Evolutionary conservation across 208 protist genomes (phyloP), one percentile per base, ranked within the genome.

Genomic region (Herpetomonas tarakana): DNA sequence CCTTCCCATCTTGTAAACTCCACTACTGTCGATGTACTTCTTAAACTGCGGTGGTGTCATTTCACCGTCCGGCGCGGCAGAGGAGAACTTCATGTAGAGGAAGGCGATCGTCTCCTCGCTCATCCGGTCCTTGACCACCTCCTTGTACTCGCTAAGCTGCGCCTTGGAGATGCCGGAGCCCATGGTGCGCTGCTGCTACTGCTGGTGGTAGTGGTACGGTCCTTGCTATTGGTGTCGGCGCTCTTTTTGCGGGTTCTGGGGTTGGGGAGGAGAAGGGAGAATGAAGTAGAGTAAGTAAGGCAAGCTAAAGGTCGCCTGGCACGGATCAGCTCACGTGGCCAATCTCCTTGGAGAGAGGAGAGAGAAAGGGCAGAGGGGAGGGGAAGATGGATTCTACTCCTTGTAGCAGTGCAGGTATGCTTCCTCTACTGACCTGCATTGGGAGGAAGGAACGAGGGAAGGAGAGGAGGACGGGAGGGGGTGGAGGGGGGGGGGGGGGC

Each of bases 11-110:
- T 96, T 96, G 71, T 88, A 96, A 18, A 91, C 78, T 14, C 70
- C 85, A 0, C 81, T 83, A 47, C 68, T 71, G 25, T 94, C 83
- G 24, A 96, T 93, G 70, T 94, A 96, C 35, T 78, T 68, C 38
- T 90, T 83, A 55, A 96, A 96, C 22, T 76, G 71, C 2, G 78
- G 39, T 1, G 81, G 86, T 0, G 77, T 84, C 91, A 96, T 96
- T 24, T 80, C 53, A 27, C 86, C 90, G 21, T 58, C 61, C 0
- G 84, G 87, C 0, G 91, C 84, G 0, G 83, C 91, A 45, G 75
- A 78, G 59, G 83, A 76, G 55, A 96, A 96, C 59, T 84, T 77
- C 26, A 67, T 47, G 67, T 88, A 78, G 11, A 96, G 78, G 45
- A 92, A 92, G 30, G 76, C 66, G 49, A 96, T 92, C 25, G 87